Evolutionary conservation across 2,329 filamentous ascomycete genomes (phyloP).

Genomic region (Botryotinia globosa): DNA sequence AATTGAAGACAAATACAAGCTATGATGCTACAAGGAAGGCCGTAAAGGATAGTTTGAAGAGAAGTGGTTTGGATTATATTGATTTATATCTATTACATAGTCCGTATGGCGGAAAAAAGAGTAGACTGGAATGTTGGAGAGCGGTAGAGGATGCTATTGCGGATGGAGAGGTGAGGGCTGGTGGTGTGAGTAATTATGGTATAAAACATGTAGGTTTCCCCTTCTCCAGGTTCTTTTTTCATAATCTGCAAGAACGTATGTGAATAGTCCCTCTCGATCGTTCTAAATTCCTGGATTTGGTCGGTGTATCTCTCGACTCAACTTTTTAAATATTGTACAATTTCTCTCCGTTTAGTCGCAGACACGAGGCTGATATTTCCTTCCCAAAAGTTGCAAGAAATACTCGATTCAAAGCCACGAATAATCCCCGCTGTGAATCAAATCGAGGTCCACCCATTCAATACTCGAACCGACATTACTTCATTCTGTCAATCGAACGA

Average conservation of each 20-base stretch:
- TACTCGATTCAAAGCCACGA: constrained; percentile 43
- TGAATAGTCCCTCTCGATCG: background rate
- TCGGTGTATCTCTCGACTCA: background rate
- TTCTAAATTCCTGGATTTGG: background rate
- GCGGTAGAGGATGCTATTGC: constrained; percentile 74
- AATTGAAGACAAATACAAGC: constrained; percentile 60
- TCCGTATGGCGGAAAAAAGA: constrained; percentile 69
- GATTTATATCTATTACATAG: constrained; percentile 79
- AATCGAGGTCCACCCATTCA: constrained; percentile 80
- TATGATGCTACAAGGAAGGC: constrained; percentile 67
- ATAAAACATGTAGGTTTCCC: constrained; percentile 61
- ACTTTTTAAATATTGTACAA: no score
- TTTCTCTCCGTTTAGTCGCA: background rate
- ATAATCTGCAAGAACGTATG: background rate
- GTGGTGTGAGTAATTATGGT: constrained; percentile 77
- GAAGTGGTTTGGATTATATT: constrained; percentile 68
- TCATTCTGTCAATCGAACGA: constrained; percentile 61
- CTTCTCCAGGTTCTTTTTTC: background rate
- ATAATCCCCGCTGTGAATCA: constrained; percentile 72
- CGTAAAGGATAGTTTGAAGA: constrained; percentile 62
- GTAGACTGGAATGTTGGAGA: constrained; percentile 69
- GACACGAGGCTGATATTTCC: background rate
- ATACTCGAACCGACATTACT: constrained; percentile 66
- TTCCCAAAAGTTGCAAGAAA: constrained; percentile 33
- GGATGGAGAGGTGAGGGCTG: constrained; percentile 67